These are phyloP conservation scores for Kluyveromyces sp. DNA, from an alignment of 1,139 yeast genomes.

Conservation along the genomic window DNA sequence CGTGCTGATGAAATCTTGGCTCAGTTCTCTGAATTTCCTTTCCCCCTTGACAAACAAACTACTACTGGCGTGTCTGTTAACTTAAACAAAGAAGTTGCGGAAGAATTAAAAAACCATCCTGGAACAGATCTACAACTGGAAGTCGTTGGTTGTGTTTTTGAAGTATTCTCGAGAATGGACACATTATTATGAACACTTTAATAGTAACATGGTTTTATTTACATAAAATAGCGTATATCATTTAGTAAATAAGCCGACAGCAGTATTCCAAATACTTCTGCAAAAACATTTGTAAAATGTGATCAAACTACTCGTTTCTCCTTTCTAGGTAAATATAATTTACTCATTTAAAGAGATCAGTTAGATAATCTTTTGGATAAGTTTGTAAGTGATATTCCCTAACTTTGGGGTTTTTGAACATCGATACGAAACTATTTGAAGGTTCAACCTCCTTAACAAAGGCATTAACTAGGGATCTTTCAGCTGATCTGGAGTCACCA, in stretches of 20 bases:
- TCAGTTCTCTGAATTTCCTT: constrained; percentile 86
- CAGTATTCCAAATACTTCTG: background rate
- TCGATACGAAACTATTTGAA: constrained; percentile 9
- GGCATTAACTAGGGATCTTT: constrained; percentile 35
- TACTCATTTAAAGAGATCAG: background rate
- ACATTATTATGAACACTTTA: constrained; percentile 31
- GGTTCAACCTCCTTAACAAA: constrained; percentile 14
- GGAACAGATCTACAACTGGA: constrained; percentile 70
- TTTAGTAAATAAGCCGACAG: background rate
- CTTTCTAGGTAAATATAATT: background rate
- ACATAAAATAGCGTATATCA: background rate
- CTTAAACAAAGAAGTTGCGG: constrained; percentile 56
- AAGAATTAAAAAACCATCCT: constrained; percentile 52
- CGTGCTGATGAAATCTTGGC: constrained; percentile 84
- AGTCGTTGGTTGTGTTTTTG: constrained; percentile 78
- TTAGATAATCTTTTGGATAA: constrained; percentile 15
- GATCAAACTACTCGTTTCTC: background rate
- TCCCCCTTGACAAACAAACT: constrained; percentile 45
- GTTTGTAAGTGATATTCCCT: constrained; percentile 16
- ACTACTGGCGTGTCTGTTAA: constrained; percentile 72
- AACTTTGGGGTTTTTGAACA: constrained; percentile 16
- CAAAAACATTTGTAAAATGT: too few species aligned
- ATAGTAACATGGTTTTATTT: background rate
- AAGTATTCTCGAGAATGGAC: constrained; percentile 43
- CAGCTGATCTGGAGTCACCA: constrained; percentile 45